Evolutionary conservation across 257 asterid genomes (phyloP), one percentile per base, ranked within the genome.

Genomic region (Cruciata laevipes): DNA sequence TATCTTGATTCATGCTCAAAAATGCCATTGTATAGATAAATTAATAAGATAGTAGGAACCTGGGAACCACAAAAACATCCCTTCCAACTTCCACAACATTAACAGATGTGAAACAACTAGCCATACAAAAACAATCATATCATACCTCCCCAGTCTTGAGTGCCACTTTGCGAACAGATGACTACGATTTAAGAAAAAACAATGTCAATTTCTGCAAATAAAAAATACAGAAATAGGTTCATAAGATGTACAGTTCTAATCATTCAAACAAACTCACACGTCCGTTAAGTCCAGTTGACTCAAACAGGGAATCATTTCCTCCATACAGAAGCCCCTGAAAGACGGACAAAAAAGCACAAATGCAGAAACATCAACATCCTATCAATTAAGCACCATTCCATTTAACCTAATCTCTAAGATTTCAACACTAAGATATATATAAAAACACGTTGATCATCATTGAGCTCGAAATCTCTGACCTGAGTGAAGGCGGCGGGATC

Each of bases 271-370:
- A 76, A 83, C 95, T 88, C 79, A 94, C 99, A n/a, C 18, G 95
- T 55, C 95, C 95, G 30, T 86, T 4, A 63, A 90, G 89, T 65
- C 97, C 99, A 40, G 97, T 94, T 11, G 99, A 90, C 78, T 94
- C 99, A 44, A 82, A 87, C 59, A 94, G 79, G 6, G 88, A 76
- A 71, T 94, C 87, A 66, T 94, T 85, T 75, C 82, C 97, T 30
- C 75, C 94, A 79, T 94, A 94, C 64, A 94, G 27, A 74, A 94
- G 95, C 69, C 99, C 99, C 99, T 90, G 85, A 74, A 77, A 71
- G 35, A 61, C 62, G 74, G 42, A 7, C 24, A 13, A 63, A 53
- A 23, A 63, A 57, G 60, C 58, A 61, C 35, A 1, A 65, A 13
- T 14, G 63, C 63, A 58, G 49, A 59, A 25, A 7, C 24, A 21